These are phyloP conservation scores for Nasturtium officinale DNA, from an alignment of 345 rosid species.

Conservation along the genomic window DNA sequence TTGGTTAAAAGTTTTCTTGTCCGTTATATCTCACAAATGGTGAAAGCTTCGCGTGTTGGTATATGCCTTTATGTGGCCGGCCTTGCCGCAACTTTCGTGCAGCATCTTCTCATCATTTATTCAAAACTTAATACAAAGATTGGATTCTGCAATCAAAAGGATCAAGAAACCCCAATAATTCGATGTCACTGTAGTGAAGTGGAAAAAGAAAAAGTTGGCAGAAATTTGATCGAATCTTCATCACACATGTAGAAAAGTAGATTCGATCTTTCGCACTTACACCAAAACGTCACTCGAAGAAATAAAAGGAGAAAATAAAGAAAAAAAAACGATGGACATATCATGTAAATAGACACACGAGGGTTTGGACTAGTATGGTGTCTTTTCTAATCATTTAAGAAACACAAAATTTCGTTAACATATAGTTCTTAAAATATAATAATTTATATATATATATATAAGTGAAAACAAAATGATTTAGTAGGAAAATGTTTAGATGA, in stretches of 20 bases:
- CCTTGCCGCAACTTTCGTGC: slow-evolving; percentile 23
- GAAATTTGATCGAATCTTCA: slow-evolving; percentile 27
- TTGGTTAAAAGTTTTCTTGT: neutral
- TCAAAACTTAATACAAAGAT: neutral
- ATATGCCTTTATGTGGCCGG: slow-evolving; percentile 23
- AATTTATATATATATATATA: neutral
- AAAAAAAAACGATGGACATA: neutral
- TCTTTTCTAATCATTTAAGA: neutral
- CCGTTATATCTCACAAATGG: slow-evolving; percentile 14
- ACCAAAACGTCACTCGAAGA: slow-evolving; percentile 15
- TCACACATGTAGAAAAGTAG: slow-evolving; percentile 27
- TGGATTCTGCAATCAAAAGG: slow-evolving; percentile 12
- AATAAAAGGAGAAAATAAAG: neutral
- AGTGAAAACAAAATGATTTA: neutral
- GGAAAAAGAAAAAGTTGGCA: slow-evolving; percentile 32
- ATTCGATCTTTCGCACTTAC: neutral
- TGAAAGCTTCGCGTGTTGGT: slow-evolving; percentile 35
- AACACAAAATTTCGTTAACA: neutral
- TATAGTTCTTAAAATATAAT: neutral
- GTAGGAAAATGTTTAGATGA: neutral
- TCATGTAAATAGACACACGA: neutral
- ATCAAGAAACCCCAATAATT: slow-evolving; percentile 16
- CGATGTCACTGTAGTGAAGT: slow-evolving; percentile 24
- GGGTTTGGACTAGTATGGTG: neutral
- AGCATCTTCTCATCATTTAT: slow-evolving; percentile 28